phyloP scores from a whole-genome alignment of 345 rosid species.

The Gossypium turneri region DNA sequence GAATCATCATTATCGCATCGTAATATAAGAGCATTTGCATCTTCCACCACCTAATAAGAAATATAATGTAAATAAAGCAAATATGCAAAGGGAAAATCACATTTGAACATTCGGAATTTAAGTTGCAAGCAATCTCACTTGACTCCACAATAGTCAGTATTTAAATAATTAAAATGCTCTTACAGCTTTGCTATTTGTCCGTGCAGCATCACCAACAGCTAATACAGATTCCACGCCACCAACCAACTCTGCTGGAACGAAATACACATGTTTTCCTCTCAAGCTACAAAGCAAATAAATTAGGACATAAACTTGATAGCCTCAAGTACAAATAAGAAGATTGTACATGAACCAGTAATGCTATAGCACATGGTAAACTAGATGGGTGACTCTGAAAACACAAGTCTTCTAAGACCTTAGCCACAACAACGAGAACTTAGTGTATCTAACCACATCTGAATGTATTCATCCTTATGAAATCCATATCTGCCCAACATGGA shows the following conservation, averaged over 20 bases:
- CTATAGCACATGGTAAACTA: background rate
- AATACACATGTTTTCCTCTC: constrained; percentile 74
- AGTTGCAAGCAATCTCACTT: constrained; percentile 7
- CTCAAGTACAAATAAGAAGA: constrained; percentile 15
- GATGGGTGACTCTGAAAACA: background rate
- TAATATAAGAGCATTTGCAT: constrained; percentile 63
- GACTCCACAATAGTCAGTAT: constrained; percentile 7
- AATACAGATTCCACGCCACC: constrained; percentile 68
- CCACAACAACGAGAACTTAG: background rate
- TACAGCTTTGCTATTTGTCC: constrained; percentile 53
- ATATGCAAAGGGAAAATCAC: constrained; percentile 11
- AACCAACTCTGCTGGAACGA: constrained; percentile 60
- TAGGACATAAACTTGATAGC: constrained; percentile 10
- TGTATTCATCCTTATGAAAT: background rate
- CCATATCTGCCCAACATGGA: background rate
- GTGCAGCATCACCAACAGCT: constrained; percentile 65
- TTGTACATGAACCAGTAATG: background rate
- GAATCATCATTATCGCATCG: constrained; percentile 67
- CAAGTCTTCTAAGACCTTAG: background rate
- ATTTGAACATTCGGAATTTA: background rate
- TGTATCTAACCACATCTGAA: background rate
- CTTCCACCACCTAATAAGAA: constrained; percentile 65
- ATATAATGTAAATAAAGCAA: constrained; percentile 13
- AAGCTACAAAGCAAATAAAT: constrained; percentile 44
- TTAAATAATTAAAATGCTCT: background rate